phyloP scores from a whole-genome alignment of 345 rosid species.

The Rhizophora mangle region DNA sequence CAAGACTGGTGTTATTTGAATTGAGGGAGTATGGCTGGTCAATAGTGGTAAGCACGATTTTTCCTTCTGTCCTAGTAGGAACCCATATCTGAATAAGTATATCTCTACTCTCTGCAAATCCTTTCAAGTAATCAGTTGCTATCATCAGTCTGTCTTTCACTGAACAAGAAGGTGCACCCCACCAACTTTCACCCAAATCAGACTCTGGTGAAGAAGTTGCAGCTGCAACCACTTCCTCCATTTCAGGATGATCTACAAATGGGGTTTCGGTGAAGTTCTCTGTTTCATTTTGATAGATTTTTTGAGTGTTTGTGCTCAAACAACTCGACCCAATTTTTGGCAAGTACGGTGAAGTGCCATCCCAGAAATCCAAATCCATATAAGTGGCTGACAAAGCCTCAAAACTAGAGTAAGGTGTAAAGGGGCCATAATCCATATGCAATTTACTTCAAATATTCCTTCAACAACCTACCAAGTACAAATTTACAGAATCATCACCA shows the following conservation, averaged over 20 bases:
- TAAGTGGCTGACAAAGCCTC: slow-evolving; percentile 43
- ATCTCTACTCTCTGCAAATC: slow-evolving; percentile 47
- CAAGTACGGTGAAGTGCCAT: slow-evolving; percentile 30
- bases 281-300: slow-evolving; percentile 30
- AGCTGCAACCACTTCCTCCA: slow-evolving; percentile 27
- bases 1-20: slow-evolving; percentile 51
- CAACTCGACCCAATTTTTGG: slow-evolving; percentile 26
- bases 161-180: slow-evolving; percentile 44
- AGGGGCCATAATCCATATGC: slow-evolving; percentile 54
- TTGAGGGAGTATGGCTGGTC: slow-evolving; percentile 63
- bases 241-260: slow-evolving; percentile 23
- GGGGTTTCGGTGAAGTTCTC: slow-evolving; percentile 27
- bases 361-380: slow-evolving; percentile 81
- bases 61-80: slow-evolving; percentile 56
- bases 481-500: slow-evolving; percentile 34
- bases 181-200: slow-evolving; percentile 41
- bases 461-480: slow-evolving; percentile 29
- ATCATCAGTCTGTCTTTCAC: slow-evolving; percentile 52
- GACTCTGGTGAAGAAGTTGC: slow-evolving; percentile 32
- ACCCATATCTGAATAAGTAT: slow-evolving; percentile 79
- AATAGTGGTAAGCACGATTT: slow-evolving; percentile 59
- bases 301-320: slow-evolving; percentile 28
- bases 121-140: slow-evolving; percentile 51
- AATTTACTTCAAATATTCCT: slow-evolving; percentile 32
- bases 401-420: slow-evolving; percentile 41